Evolutionary conservation across 73 alveolate genomes (phyloP).

Genomic region (Tetrahymena thermophila): DNA sequence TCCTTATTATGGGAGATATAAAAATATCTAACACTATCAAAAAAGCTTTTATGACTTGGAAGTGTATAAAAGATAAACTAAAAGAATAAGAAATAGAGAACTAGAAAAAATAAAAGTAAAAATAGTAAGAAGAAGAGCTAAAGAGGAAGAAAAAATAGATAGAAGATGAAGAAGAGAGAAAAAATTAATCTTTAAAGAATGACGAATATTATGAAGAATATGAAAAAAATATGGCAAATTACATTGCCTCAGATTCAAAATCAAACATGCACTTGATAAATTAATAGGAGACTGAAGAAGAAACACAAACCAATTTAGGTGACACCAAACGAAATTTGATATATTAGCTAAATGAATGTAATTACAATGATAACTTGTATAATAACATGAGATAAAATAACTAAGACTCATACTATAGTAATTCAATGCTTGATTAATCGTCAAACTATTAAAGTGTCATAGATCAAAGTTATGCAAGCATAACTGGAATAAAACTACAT

Average conservation of each 20-base stretch:
- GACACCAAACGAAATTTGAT: neutral
- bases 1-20: neutral
- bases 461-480: neutral
- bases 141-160: neutral
- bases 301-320: neutral
- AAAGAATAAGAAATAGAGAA: neutral
- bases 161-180: neutral
- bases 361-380: neutral
- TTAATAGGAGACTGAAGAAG: neutral
- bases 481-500: neutral
- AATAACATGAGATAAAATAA: neutral
- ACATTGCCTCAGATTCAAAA: neutral
- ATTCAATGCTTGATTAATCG: neutral
- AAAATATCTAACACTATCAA: neutral
- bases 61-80: neutral
- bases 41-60: neutral
- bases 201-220: neutral
- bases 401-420: neutral
- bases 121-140: neutral
- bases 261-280: neutral
- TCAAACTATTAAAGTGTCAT: neutral
- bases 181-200: neutral
- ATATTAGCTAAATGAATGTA: neutral
- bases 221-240: neutral
- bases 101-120: neutral